Evolutionary conservation across 257 asterid species (phyloP), one percentile per base, ranked within the genome.

Genomic region (Penstemon davidsonii): DNA sequence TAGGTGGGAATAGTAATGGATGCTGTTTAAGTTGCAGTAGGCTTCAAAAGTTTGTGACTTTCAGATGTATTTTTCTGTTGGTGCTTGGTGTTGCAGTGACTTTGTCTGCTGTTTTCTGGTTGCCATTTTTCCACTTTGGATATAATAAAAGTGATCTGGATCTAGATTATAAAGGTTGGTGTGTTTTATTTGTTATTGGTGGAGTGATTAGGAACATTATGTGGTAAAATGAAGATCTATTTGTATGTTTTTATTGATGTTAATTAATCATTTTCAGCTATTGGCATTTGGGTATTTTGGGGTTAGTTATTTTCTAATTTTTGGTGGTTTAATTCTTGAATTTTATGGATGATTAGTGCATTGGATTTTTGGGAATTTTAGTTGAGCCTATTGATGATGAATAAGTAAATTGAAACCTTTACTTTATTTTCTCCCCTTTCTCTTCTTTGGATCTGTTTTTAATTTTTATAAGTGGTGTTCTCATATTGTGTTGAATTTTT

Each of bases 61-160:
- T 83, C 62, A 91, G 88, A 79, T 91, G 97, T 69, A 84, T 86
- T 63, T 46, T 85, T 73, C 86, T 76, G 76, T 62, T 88, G 75
- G 51, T 88, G 25, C 79, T 91, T 69, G 87, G 96, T 53, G 73
- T 79, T 54, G 97, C 82, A 39, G 95, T 88, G 67, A 70, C 85
- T 42, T 73, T 87, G 25, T 85, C 95, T 72, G 92, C 95, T 79
- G 45, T 88, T 49, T 91, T 88, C 71, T 85, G 83, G 89, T 78
- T 88, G 80, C 97, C 97, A 51, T 64, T 85, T 73, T 85, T 86
- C 69, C 87, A 60, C 49, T 62, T 19, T 68, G 81, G 92, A 67
- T 79, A 82, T 81, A 81, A 50, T n/a, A 76, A 73, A 81, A 25
- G 33, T 25, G 91, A 79, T 88, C 89, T 76, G 85, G 96, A 87